Conservation (phyloP, 805 yeast species). For the Metschnikowia aberdeeniae region DNA sequence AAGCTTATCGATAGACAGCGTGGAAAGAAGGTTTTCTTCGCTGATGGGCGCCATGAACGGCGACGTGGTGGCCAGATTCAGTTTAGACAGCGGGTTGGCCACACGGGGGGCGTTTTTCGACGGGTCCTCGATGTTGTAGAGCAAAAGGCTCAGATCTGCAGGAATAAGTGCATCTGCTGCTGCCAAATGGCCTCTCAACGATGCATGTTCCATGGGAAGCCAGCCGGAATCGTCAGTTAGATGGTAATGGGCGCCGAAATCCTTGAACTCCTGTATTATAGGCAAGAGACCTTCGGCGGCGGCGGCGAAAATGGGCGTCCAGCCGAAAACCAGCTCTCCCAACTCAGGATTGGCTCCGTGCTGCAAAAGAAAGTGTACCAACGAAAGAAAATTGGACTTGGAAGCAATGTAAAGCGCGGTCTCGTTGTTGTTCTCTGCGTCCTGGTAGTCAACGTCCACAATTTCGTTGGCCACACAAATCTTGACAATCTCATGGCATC, state of each 20-base stretch:
- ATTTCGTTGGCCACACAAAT: slow-evolving; percentile 53
- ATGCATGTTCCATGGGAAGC: slow-evolving; percentile 97
- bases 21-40: slow-evolving; percentile 18
- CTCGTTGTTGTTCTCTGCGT: slow-evolving; percentile 55
- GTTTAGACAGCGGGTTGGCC: slow-evolving; percentile 15
- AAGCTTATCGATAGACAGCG: slow-evolving; percentile 35
- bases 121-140: slow-evolving; percentile 34
- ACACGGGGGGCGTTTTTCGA: slow-evolving; percentile 25
- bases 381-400: slow-evolving; percentile 51
- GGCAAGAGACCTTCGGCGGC: slow-evolving; percentile 75
- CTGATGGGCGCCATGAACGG: slow-evolving; percentile 15
- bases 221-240: slow-evolving; percentile 82
- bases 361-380: slow-evolving; percentile 53
- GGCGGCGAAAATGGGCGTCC: slow-evolving; percentile 92
- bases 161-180: slow-evolving; percentile 64
- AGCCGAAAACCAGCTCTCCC: slow-evolving; percentile 75
- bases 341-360: slow-evolving; percentile 70
- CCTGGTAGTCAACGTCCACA: slow-evolving; percentile 61
- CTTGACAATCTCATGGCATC: slow-evolving; percentile 53
- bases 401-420: slow-evolving; percentile 82
- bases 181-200: slow-evolving; percentile 77
- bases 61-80: slow-evolving; percentile 11
- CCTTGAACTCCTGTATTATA: slow-evolving; percentile 53
- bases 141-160: slow-evolving; percentile 28
- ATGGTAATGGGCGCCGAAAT: slow-evolving; percentile 50